Evolutionary conservation across 495 filamentous ascomycete genomes (phyloP).

Genomic region (Aspergillus diversus): DNA sequence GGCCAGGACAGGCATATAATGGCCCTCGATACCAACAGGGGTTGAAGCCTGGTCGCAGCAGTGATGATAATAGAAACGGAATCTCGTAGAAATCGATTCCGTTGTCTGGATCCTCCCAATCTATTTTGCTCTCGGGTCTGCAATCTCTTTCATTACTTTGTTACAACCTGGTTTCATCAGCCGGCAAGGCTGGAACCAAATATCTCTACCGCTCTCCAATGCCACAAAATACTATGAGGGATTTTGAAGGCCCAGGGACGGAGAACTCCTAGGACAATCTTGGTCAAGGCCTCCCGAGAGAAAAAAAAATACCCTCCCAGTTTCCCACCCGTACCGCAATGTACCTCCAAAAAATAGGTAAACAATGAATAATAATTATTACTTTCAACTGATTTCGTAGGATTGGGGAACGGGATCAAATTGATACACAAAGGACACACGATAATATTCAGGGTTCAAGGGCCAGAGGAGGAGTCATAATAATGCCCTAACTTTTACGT

Average conservation of each 20-base stretch:
- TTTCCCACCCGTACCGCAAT: not conserved
- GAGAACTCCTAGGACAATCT: conserved; percentile 10
- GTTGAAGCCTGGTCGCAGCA: not conserved
- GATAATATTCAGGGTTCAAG: conserved; percentile 11
- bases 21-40: not conserved
- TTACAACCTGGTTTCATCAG: conserved; percentile 23
- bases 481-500: too few relatives aligned
- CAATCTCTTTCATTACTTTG: conserved; percentile 9
- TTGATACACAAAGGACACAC: not conserved
- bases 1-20: not conserved
- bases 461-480: not conserved
- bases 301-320: not conserved
- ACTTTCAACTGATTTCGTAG: not conserved
- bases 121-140: not conserved
- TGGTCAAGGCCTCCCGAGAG: conserved; percentile 1
- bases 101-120: not conserved
- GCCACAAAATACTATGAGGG: conserved; percentile 25
- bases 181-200: conserved; percentile 16
- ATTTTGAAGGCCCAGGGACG: conserved; percentile 21
- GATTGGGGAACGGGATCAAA: not conserved
- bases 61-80: not conserved
- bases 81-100: not conserved
- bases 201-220: not conserved
- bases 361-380: not conserved
- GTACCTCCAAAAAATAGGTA: not conserved